phyloP scores from a whole-genome alignment of 2,329 filamentous ascomycete species.

The Salinomyces thailandicus region DNA sequence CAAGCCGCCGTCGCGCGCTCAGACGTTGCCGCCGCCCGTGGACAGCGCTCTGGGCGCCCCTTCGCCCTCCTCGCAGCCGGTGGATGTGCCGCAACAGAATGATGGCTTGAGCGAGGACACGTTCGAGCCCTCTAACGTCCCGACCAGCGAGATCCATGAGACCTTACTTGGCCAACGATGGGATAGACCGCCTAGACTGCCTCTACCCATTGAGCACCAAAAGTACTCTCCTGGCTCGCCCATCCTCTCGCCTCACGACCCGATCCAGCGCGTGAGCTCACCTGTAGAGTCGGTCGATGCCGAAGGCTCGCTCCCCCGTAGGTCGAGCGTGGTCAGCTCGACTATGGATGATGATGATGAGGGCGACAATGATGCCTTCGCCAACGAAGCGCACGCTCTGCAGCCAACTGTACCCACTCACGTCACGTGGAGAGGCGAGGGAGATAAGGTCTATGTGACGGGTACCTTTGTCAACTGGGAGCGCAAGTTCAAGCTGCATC shows the following conservation, averaged over 20 bases:
- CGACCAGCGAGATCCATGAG: not conserved
- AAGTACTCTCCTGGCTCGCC: conserved; percentile 82
- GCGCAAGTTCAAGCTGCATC: conserved; percentile 78
- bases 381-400: conserved; percentile 50
- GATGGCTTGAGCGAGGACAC: conserved; percentile 13
- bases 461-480: conserved; percentile 98
- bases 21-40: conserved; percentile 12
- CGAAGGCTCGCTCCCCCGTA: conserved; percentile 42
- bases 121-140: conserved; percentile 7
- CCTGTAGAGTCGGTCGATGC: conserved; percentile 33
- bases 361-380: conserved; percentile 56
- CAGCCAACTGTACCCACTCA: conserved; percentile 70
- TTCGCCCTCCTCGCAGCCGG: conserved; percentile 28
- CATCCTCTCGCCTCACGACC: conserved; percentile 63
- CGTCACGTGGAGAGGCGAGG: conserved; percentile 65
- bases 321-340: conserved; percentile 46
- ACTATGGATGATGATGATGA: conserved; percentile 56
- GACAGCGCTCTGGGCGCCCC: conserved; percentile 5
- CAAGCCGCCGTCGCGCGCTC: conserved; percentile 14
- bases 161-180: conserved; percentile 27
- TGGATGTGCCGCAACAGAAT: conserved; percentile 26
- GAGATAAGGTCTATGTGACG: conserved; percentile 85
- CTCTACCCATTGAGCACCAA: conserved; percentile 88
- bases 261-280: conserved; percentile 31
- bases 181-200: conserved; percentile 72